Conservation (phyloP, 345 rosid species). For the Toxicodendron radicans region DNA sequence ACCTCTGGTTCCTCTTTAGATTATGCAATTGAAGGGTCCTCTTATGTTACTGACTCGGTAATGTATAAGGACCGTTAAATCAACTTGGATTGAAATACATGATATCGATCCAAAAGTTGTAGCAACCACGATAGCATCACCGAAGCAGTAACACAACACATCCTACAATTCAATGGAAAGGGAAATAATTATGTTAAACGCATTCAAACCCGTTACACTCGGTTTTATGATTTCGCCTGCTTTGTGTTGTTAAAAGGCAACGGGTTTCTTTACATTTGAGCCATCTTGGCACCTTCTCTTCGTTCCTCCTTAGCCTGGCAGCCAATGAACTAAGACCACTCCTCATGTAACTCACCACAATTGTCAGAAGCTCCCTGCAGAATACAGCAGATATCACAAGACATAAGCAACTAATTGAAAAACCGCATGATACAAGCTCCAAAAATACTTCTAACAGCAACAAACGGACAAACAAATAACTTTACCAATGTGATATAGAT, state of each 20-base stretch:
- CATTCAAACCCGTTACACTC: constrained; percentile 55
- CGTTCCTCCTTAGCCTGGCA: constrained; percentile 52
- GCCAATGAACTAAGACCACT: constrained; percentile 55
- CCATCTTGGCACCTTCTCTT: constrained; percentile 53
- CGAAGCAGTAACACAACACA: not conserved
- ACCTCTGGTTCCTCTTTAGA: not conserved
- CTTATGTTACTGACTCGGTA: too few relatives aligned
- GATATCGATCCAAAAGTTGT: not conserved
- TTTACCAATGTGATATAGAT: too few relatives aligned
- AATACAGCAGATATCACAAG: not conserved
- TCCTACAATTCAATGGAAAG: not conserved
- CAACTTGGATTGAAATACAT: not conserved
- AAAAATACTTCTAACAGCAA: not conserved
- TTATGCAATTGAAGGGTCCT: too few relatives aligned
- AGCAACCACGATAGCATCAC: not conserved
- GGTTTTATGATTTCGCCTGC: constrained; percentile 47
- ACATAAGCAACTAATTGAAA: not conserved
- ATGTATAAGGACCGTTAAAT: too few relatives aligned
- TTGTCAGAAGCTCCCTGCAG: constrained; percentile 59
- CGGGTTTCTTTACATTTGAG: constrained; percentile 64
- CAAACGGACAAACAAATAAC: not conserved
- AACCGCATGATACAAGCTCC: not conserved
- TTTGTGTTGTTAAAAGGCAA: constrained; percentile 56
- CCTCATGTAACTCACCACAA: constrained; percentile 48
- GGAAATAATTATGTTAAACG: constrained; percentile 32